phyloP scores from a whole-genome alignment of 768 basidiomycete species.

The Kwoniella dejecticola region DNA sequence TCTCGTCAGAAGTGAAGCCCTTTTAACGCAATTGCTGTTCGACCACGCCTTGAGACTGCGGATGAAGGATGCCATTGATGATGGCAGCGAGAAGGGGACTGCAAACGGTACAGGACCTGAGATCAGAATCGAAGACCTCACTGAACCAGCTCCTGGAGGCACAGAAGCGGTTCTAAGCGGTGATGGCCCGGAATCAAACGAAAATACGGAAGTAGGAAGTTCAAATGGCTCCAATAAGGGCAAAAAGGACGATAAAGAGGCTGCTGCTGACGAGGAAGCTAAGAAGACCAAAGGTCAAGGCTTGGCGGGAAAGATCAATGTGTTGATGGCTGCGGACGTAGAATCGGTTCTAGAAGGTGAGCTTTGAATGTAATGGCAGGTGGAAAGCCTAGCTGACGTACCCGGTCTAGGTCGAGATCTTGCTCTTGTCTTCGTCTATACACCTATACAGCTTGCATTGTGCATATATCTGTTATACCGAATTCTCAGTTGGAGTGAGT shows the following conservation, averaged over 20 bases:
- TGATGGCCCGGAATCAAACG: conserved; percentile 1
- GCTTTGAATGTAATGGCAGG: neutral
- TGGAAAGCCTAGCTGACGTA: neutral
- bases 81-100: conserved; percentile 21
- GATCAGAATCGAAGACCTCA: conserved; percentile 34
- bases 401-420: conserved; percentile 51
- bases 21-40: conserved; percentile 71
- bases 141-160: conserved; percentile 28
- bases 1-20: conserved; percentile 61
- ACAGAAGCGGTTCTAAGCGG: conserved; percentile 1
- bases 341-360: conserved; percentile 56
- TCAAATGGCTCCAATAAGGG: conserved; percentile 20
- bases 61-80: conserved; percentile 59
- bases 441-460: conserved; percentile 58
- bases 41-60: conserved; percentile 76
- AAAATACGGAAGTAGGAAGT: conserved; percentile 29
- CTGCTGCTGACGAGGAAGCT: conserved; percentile 38
- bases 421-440: conserved; percentile 54
- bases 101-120: conserved; percentile 12
- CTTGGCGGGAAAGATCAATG: conserved; percentile 74
- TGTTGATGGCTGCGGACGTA: conserved; percentile 70
- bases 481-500: conserved; percentile 63
- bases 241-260: conserved; percentile 28
- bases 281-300: conserved; percentile 39
- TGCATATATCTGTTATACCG: conserved; percentile 59